A percentile compares a stretch with the other conserved stretches of the same genome.
These are phyloP conservation scores for Lactarius indigo DNA, from an alignment of 768 basidiomycete genomes.

Conservation along the genomic window DNA sequence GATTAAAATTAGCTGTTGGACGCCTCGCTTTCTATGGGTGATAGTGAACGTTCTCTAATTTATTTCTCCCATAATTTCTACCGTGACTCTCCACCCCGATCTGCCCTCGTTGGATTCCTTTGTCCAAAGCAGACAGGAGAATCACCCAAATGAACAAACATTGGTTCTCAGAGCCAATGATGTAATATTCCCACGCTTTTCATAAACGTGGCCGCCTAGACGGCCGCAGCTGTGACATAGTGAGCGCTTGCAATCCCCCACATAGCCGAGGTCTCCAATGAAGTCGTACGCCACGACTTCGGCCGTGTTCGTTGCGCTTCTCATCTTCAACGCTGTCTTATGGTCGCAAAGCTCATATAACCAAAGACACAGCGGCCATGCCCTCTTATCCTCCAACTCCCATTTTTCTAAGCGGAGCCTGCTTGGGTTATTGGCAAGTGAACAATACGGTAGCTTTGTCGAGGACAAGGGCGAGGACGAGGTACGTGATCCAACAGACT, in stretches of 20 bases:
- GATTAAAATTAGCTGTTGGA: background rate
- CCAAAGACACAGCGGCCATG: conserved; percentile 23
- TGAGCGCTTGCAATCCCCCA: background rate
- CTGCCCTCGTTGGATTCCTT: background rate
- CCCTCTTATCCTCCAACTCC: background rate
- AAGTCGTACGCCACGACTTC: conserved; percentile 44
- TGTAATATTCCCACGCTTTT: conserved; percentile 9
- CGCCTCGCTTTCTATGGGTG: background rate
- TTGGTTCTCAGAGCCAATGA: background rate
- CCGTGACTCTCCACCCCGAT: background rate
- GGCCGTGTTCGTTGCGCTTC: conserved; percentile 47
- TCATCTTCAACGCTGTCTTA: conserved; percentile 57
- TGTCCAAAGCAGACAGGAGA: background rate
- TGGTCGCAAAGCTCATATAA: conserved; percentile 49
- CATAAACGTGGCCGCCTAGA: background rate
- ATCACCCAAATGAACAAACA: background rate
- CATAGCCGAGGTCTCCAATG: conserved; percentile 11
- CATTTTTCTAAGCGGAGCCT: conserved; percentile 6
- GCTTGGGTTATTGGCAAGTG: conserved; percentile 4
- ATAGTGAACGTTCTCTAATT: background rate
- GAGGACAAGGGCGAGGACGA: background rate
- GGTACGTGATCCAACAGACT: conserved; percentile 19
- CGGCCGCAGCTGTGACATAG: background rate
- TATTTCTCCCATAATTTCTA: background rate
- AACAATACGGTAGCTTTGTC: background rate